phyloP scores from a whole-genome alignment of 306 rosid genomes.

The Rosa multiflora region DNA sequence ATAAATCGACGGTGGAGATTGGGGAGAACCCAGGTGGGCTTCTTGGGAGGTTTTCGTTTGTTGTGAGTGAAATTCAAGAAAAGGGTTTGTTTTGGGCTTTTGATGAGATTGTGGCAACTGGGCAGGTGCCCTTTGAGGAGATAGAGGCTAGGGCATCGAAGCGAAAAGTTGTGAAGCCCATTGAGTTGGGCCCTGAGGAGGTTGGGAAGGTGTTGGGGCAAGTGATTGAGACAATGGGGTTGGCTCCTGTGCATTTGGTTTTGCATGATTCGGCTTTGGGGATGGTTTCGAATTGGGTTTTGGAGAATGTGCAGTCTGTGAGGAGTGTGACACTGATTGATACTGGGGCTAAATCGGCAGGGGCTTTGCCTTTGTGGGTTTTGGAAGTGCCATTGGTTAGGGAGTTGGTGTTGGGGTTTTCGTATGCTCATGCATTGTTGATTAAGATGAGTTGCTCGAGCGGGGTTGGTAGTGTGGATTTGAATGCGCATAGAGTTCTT shows the following conservation, averaged over 20 bases:
- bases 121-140: constrained; percentile 89
- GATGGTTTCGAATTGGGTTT: constrained; percentile 63
- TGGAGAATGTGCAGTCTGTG: constrained; percentile 53
- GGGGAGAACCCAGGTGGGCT: constrained; percentile 49
- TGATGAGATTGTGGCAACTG: constrained; percentile 87
- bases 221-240: constrained; percentile 53
- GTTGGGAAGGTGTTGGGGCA: constrained; percentile 74
- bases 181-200: constrained; percentile 67
- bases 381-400: constrained; percentile 62
- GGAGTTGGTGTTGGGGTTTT: constrained; percentile 63
- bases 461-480: constrained; percentile 43
- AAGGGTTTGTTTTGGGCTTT: constrained; percentile 93
- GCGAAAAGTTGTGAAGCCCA: constrained; percentile 51
- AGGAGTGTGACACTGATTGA: constrained; percentile 89
- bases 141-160: constrained; percentile 46
- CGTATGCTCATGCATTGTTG: constrained; percentile 44
- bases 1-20: constrained; percentile 50
- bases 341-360: constrained; percentile 32
- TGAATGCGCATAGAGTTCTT: constrained; percentile 65
- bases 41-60: constrained; percentile 69
- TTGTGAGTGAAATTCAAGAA: constrained; percentile 67
- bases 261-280: constrained; percentile 83
- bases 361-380: constrained; percentile 70
- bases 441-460: constrained; percentile 61
- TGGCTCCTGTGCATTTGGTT: constrained; percentile 86